A percentile compares a stretch with the other conserved stretches of the same genome.
Conservation (phyloP, 2,329 filamentous ascomycete species). For the Ophiostoma sp. region DNA sequence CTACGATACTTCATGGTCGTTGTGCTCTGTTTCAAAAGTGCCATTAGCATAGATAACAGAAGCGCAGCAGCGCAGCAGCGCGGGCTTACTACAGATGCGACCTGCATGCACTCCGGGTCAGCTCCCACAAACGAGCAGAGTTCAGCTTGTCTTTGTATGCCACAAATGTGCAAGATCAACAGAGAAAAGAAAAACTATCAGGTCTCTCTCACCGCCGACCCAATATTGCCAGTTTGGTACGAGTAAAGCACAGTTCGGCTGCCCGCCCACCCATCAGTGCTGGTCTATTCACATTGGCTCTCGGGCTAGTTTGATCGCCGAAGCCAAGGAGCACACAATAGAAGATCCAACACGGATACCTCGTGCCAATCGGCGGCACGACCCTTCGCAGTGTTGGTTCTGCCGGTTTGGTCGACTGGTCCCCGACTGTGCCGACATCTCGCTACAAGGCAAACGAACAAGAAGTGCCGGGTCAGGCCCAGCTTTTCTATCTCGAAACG, state of each 20-base stretch:
- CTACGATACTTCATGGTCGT: too few species aligned
- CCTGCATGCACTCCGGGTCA: neutral
- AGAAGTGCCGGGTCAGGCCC: neutral
- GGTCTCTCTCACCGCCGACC: neutral
- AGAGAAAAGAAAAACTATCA: neutral
- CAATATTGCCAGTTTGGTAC: too few species aligned
- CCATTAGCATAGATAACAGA: too few species aligned
- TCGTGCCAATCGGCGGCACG: neutral
- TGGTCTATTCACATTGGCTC: neutral
- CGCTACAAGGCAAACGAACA: neutral
- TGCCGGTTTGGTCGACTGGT: neutral
- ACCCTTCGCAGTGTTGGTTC: neutral
- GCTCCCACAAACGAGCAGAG: neutral
- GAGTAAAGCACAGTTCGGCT: too few species aligned
- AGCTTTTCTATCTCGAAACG: neutral
- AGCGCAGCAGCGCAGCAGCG: too few species aligned
- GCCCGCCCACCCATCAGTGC: too few species aligned
- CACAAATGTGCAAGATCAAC: slow-evolving; percentile 6
- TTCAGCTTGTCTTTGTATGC: neutral
- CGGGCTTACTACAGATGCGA: too few species aligned
- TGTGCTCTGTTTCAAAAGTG: too few species aligned
- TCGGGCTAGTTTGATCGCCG: slow-evolving; percentile 6
- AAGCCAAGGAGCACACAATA: neutral
- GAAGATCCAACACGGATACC: too few species aligned
- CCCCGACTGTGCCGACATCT: neutral